phyloP scores from a whole-genome alignment of 257 asterid genomes.

The Phtheirospermum japonicum region DNA sequence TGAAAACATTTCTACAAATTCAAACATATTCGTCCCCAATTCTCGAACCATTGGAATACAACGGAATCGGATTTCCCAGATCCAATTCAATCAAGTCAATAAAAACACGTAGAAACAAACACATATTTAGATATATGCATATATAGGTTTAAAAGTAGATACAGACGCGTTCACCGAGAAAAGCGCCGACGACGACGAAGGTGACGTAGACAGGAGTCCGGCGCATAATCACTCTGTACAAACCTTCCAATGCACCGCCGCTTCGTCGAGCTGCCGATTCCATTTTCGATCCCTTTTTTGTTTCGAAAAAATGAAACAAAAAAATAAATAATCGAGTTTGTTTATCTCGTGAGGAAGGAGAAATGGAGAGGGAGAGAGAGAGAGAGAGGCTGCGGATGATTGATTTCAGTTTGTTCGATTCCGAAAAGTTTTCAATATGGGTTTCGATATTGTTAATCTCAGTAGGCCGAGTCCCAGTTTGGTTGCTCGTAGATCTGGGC shows the following conservation, averaged over 20 bases:
- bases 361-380: constrained; percentile 19
- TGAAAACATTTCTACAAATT: background rate
- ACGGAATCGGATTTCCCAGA: constrained; percentile 24
- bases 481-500: background rate
- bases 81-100: constrained; percentile 28
- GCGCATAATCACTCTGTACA: constrained; percentile 78
- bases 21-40: background rate
- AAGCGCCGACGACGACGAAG: constrained; percentile 85
- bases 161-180: constrained; percentile 75
- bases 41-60: background rate
- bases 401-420: constrained; percentile 8
- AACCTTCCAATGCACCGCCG: constrained; percentile 72
- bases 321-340: background rate
- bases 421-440: constrained; percentile 12
- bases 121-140: background rate
- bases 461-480: constrained; percentile 8
- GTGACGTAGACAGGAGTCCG: constrained; percentile 80
- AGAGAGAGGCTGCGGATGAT: constrained; percentile 25
- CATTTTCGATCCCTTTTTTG: constrained; percentile 33
- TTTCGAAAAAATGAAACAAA: background rate
- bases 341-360: constrained; percentile 25
- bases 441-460: constrained; percentile 22
- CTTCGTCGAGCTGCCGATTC: constrained; percentile 43
- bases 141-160: constrained; percentile 7
- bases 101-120: constrained; percentile 5